A percentile compares a stretch with the other conserved stretches of the same genome.
Conservation (phyloP, 2,329 filamentous ascomycete genomes). For the Didymella segeticola region DNA sequence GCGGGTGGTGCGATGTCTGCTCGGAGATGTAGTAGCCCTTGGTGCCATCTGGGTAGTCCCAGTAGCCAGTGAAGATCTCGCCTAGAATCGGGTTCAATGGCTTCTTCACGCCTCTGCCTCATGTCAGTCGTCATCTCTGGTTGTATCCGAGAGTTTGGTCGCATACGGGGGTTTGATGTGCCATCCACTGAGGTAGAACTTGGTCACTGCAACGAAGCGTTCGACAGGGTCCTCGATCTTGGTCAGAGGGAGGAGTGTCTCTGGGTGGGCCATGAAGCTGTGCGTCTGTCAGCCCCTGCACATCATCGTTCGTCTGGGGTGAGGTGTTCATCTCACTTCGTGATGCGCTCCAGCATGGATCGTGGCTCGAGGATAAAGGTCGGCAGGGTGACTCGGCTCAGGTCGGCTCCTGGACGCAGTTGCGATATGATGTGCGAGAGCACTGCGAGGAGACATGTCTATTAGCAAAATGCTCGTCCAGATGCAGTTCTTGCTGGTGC, state of each 20-base stretch:
- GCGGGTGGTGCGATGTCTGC: constrained; percentile 97
- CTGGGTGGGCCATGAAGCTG: constrained; percentile 99
- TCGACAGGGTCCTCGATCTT: constrained; percentile 86
- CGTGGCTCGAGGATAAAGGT: constrained; percentile 98
- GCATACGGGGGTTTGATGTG: constrained; percentile 95
- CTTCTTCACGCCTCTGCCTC: constrained; percentile 88
- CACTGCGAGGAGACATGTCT: constrained; percentile 64
- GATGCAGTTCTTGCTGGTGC: not conserved
- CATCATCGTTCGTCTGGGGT: not conserved
- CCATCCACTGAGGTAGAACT: constrained; percentile 98
- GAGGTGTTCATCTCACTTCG: constrained; percentile 71
- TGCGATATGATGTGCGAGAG: constrained; percentile 97
- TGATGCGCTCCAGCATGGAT: constrained; percentile 98
- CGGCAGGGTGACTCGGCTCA: constrained; percentile 91
- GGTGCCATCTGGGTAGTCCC: constrained; percentile 86
- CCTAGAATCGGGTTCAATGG: constrained; percentile 95
- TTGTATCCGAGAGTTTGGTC: constrained; percentile 1
- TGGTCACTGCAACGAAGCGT: constrained; percentile 93
- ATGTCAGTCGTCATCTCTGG: constrained; percentile 33
- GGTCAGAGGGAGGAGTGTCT: constrained; percentile 89
- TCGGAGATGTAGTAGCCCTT: constrained; percentile 95
- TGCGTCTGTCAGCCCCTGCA: constrained; percentile 26
- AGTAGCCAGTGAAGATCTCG: constrained; percentile 93
- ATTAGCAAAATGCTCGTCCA: constrained; percentile 22
- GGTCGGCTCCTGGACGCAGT: constrained; percentile 89